A percentile compares a stretch with the other conserved stretches of the same genome.
Conservation (phyloP, 2,329 filamentous ascomycete genomes). For the Verticillium dahliae region DNA sequence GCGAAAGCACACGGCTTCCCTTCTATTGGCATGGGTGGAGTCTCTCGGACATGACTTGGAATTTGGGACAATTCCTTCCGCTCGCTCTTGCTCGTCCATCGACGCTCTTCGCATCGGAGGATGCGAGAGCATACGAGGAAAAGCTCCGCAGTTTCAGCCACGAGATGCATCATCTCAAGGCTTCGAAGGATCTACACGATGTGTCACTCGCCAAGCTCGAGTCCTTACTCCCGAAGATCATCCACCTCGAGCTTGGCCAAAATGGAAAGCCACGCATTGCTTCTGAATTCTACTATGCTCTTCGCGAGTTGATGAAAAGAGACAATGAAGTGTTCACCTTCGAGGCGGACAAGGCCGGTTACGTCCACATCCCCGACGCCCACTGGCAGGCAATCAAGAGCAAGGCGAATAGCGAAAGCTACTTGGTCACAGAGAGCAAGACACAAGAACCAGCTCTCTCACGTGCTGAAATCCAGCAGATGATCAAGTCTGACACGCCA, state of each 20-base stretch:
- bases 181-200: constrained; percentile 25
- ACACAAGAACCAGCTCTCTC: constrained; percentile 19
- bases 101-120: constrained; percentile 6
- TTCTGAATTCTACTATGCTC: constrained; percentile 59
- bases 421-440: constrained; percentile 19
- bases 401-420: constrained; percentile 26
- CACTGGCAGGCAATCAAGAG: constrained; percentile 38
- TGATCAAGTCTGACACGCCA: constrained; percentile 24
- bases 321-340: constrained; percentile 42
- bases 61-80: constrained; percentile 20
- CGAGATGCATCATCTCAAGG: constrained; percentile 21
- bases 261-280: constrained; percentile 48
- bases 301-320: constrained; percentile 46
- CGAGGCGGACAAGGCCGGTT: constrained; percentile 29
- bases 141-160: constrained; percentile 18
- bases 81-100: constrained; percentile 9
- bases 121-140: constrained; percentile 4
- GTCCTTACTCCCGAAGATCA: constrained; percentile 44
- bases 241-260: constrained; percentile 47
- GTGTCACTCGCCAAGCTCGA: constrained; percentile 35
- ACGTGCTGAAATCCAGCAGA: constrained; percentile 16
- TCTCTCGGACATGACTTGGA: constrained; percentile 12
- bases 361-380: constrained; percentile 32
- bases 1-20: not conserved
- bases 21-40: constrained; percentile 17